Evolutionary conservation across 441 rosid species (phyloP).

Genomic region (Populus trichocarpa): DNA sequence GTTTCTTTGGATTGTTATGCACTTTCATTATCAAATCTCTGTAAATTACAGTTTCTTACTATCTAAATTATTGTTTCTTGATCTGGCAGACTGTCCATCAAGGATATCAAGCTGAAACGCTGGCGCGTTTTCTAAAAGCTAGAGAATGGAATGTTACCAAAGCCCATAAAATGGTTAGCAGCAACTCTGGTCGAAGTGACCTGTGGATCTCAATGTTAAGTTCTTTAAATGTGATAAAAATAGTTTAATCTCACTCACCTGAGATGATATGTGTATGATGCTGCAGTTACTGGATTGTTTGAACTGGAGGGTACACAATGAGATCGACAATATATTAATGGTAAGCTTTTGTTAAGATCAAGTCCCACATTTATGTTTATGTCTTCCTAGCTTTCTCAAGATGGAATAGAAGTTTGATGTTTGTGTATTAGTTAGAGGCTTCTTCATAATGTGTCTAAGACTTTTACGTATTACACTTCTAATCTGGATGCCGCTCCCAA

Average conservation of each 20-base stretch:
- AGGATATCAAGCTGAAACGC: conserved; percentile 66
- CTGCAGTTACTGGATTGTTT: conserved; percentile 80
- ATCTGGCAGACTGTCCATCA: conserved; percentile 72
- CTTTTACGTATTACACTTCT: neutral
- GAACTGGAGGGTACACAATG: conserved; percentile 83
- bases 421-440: neutral
- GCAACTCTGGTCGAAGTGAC: neutral
- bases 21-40: neutral
- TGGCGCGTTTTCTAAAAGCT: conserved; percentile 84
- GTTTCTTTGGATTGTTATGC: neutral
- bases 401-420: neutral
- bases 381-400: neutral
- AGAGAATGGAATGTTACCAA: conserved; percentile 78
- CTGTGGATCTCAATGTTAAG: neutral
- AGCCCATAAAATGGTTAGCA: conserved; percentile 84
- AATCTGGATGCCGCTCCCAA: conserved; percentile 14
- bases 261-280: conserved; percentile 12
- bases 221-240: neutral
- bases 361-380: neutral
- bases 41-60: neutral
- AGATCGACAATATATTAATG: conserved; percentile 63
- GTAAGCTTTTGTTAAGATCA: conserved; percentile 42
- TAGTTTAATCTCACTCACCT: conserved; percentile 5
- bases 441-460: neutral
- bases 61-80: conserved; percentile 6